A percentile compares a stretch with the other conserved stretches of the same genome.
Conservation (phyloP, 331 rosid genomes). For the Acacia concinna region DNA sequence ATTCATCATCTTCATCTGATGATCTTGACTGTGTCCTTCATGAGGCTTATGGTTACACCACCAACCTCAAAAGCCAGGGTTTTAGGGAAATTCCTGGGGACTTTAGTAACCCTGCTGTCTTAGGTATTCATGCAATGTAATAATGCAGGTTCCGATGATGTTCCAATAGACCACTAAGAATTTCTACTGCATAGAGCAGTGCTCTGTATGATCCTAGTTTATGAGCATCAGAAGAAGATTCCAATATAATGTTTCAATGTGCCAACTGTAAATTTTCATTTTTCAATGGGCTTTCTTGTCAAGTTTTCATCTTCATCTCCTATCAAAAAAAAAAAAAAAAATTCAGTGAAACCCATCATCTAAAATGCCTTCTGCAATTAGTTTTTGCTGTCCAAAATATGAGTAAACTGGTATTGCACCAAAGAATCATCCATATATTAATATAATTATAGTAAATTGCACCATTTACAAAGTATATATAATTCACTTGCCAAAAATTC, state of each 20-base stretch:
- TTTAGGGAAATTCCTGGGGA: constrained; percentile 50
- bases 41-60: constrained; percentile 48
- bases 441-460: neutral
- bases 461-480: neutral
- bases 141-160: constrained; percentile 34
- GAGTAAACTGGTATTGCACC: neutral
- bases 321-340: neutral
- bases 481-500: neutral
- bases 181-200: constrained; percentile 26
- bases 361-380: neutral
- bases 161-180: neutral
- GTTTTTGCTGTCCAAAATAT: neutral
- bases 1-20: constrained; percentile 45
- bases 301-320: neutral
- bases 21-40: constrained; percentile 47
- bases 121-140: constrained; percentile 41
- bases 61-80: constrained; percentile 40
- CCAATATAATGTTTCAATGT: constrained; percentile 32
- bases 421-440: neutral
- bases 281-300: constrained; percentile 31
- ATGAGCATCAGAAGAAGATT: constrained; percentile 35
- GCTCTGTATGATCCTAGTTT: constrained; percentile 34
- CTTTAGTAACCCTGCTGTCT: constrained; percentile 43
- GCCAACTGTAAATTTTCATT: constrained; percentile 30
- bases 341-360: neutral